A percentile compares a stretch with the other conserved stretches of the same genome.
Evolutionary conservation across 129 eudicot genomes (phyloP).

Genomic region (Artemisia argyi): DNA sequence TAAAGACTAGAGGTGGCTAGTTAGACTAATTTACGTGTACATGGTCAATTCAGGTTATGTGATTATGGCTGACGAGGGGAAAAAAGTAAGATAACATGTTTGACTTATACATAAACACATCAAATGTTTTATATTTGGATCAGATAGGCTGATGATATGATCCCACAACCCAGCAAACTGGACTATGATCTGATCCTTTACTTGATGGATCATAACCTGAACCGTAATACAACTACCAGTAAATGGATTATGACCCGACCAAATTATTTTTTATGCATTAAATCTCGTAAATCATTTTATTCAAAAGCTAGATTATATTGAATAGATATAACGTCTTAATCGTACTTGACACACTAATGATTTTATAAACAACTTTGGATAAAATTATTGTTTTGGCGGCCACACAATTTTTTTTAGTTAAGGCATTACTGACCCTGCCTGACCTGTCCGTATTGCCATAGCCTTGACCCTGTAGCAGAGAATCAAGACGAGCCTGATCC

Average conservation of each 20-base stretch:
- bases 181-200: too few species aligned
- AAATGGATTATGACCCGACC: conserved; percentile 1
- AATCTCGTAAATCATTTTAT: neutral
- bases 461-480: conserved; percentile 3
- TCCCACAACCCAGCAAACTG: too few species aligned
- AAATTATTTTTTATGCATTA: neutral
- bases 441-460: neutral
- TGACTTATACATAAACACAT: neutral
- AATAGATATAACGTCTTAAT: neutral
- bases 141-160: too few species aligned
- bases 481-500: neutral
- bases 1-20: conserved; percentile 1
- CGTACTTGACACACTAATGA: neutral
- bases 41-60: neutral
- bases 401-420: too few species aligned
- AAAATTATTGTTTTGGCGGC: neutral
- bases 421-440: neutral
- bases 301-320: neutral
- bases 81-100: neutral
- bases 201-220: neutral
- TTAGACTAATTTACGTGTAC: neutral
- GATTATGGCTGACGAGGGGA: neutral
- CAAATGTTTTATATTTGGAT: neutral
- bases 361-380: neutral
- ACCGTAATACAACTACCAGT: neutral